Conservation (phyloP, 257 asterid genomes). For the Euphrasia confusa region DNA sequence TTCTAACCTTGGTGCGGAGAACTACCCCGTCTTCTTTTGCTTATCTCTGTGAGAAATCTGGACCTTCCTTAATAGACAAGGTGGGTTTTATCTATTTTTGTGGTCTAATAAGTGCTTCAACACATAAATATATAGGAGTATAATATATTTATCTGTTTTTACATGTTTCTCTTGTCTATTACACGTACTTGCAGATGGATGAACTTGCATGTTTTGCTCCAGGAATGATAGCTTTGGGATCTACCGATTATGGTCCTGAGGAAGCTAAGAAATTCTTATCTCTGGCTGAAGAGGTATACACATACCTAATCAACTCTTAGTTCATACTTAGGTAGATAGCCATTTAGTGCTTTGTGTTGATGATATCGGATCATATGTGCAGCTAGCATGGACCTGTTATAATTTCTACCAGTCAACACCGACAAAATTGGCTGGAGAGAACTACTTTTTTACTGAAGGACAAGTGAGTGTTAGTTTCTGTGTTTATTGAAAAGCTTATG, state of each 20-base stretch:
- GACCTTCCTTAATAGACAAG: constrained; percentile 78
- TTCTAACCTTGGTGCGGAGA: constrained; percentile 89
- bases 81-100: constrained; percentile 35
- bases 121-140: neutral
- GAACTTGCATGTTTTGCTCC: constrained; percentile 99
- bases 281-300: constrained; percentile 87
- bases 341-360: constrained; percentile 19
- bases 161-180: constrained; percentile 21
- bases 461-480: constrained; percentile 43
- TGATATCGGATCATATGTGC: constrained; percentile 32
- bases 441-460: constrained; percentile 74
- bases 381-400: constrained; percentile 99
- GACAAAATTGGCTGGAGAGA: constrained; percentile 98
- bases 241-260: constrained; percentile 80
- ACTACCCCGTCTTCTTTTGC: constrained; percentile 83
- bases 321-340: constrained; percentile 16
- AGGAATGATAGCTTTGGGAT: constrained; percentile 95
- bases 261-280: constrained; percentile 72
- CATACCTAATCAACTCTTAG: constrained; percentile 11
- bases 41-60: constrained; percentile 87
- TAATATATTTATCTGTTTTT: constrained; percentile 5
- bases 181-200: constrained; percentile 75
- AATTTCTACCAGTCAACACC: constrained; percentile 96
- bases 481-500: constrained; percentile 16
- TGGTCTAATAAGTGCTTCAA: constrained; percentile 14